Evolutionary conservation across 2,329 filamentous ascomycete genomes (phyloP).

Genomic region (Proliferodiscus dingleyae): DNA sequence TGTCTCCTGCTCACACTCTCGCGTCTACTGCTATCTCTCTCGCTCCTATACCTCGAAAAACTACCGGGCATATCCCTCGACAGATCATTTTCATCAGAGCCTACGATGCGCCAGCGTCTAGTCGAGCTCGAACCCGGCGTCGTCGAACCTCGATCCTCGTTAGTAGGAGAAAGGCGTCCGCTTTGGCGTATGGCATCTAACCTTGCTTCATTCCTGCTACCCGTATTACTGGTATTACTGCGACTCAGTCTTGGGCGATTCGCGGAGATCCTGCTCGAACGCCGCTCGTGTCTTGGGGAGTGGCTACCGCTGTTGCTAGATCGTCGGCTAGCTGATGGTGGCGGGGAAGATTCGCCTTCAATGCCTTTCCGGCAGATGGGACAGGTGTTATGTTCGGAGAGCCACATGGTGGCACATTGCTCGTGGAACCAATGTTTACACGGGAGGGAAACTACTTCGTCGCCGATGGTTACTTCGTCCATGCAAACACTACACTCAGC

Average conservation of each 20-base stretch:
- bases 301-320: constrained; percentile 12
- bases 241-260: constrained; percentile 12
- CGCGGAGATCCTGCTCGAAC: constrained; percentile 16
- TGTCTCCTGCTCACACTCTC: not conserved
- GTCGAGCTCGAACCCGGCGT: not conserved
- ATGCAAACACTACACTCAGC: constrained; percentile 95
- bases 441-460: constrained; percentile 71
- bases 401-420: constrained; percentile 75
- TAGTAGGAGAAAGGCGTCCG: constrained; percentile 17
- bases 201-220: constrained; percentile 25
- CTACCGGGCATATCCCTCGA: constrained; percentile 8
- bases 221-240: constrained; percentile 13
- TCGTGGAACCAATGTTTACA: constrained; percentile 95
- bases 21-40: not conserved
- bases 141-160: constrained; percentile 8
- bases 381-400: constrained; percentile 88
- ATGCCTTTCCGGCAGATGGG: constrained; percentile 64
- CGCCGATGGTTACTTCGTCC: constrained; percentile 69
- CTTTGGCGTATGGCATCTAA: constrained; percentile 25
- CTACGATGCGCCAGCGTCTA: constrained; percentile 7
- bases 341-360: constrained; percentile 17
- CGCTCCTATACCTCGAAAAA: not conserved
- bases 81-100: constrained; percentile 1
- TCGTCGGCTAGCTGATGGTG: constrained; percentile 10
- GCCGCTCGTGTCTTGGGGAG: constrained; percentile 13